Base-by-base conservation (phyloP, 768 basidiomycete species). In the Auricularia heimuer region DNA sequence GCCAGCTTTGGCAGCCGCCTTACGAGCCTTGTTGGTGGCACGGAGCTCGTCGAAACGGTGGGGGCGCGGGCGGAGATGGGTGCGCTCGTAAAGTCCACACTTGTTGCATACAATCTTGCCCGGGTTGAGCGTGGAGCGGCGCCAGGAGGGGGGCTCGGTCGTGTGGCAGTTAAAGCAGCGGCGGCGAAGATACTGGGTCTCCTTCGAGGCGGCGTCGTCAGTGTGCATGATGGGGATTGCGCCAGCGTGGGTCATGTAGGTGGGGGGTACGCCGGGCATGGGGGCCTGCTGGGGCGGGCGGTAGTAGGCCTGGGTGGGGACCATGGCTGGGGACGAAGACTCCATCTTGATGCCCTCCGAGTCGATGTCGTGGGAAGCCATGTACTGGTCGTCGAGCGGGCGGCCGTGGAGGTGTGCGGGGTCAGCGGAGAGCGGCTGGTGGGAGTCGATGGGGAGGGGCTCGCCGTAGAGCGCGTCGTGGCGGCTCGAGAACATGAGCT, bases 51-150 rank as follows among this genome's bases (percentile, higher is more conserved):
- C 92, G 67, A 94, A 93, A 63, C 91, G 87, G 18, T 92, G 80
- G 7, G 92, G 92, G 12, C 92, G 82, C 3, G 91, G 85, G 29
- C 92, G 84, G 64, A 93, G 75, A 69, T 94, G 92, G 12, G 92
- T 94, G 71, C 92, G 89, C 75, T 94, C 92, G 71, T 94, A 94
- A 45, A 94, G 81, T 10, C 92, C 92, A 68, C 92, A 94, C 79
- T 94, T 94, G 82, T 94, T 94, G 82, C 92, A 94, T 56, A 71
- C 92, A 71, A 94, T 94, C 77, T 94, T 94, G 68, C 92, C 92
- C 0, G 89, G 90, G 75, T 92, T 91, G 71, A 94, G 86, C 3
- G 92, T 93, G 36, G 85, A 88, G 56, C 92, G 85, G 63, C 92
- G 87, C 92, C 92, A 94, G 33, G 85, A 87, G 6, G 92, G 92